Evolutionary conservation across 768 basidiomycete species (phyloP).

Genomic region (Naematelia aurantialba): DNA sequence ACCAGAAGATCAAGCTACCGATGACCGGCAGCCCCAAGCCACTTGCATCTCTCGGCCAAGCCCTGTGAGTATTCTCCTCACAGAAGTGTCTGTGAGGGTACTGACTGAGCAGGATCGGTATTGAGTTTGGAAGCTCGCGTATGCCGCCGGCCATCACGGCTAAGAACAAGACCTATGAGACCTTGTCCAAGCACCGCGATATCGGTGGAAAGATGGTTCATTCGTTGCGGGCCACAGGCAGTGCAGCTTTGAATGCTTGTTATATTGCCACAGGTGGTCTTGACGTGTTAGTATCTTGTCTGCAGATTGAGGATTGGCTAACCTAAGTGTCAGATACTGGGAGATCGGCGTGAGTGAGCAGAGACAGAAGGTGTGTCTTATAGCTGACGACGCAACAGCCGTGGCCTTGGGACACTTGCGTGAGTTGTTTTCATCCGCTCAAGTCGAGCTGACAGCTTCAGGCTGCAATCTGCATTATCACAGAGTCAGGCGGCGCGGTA

Average conservation of each 20-base stretch:
- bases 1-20: conserved; percentile 62
- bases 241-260: conserved; percentile 59
- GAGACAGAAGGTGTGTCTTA: conserved; percentile 61
- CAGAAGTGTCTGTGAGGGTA: background rate
- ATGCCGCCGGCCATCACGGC: conserved; percentile 31
- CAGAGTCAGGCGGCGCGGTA: conserved; percentile 79
- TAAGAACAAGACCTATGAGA: conserved; percentile 66
- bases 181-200: conserved; percentile 71
- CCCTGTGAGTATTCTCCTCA: conserved; percentile 52
- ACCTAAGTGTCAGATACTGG: conserved; percentile 33
- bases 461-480: conserved; percentile 85
- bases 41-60: conserved; percentile 65
- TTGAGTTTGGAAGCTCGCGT: conserved; percentile 34
- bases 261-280: conserved; percentile 80
- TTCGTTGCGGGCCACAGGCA: conserved; percentile 62
- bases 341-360: conserved; percentile 11
- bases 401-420: conserved; percentile 77
- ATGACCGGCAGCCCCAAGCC: conserved; percentile 57
- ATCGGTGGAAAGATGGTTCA: conserved; percentile 77
- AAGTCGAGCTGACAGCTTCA: conserved; percentile 30
- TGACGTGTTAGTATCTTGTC: conserved; percentile 58
- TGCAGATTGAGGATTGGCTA: conserved; percentile 40
- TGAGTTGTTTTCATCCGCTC: conserved; percentile 39
- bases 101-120: conserved; percentile 28
- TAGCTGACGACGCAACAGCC: conserved; percentile 54